Base-by-base conservation (phyloP, 495 filamentous ascomycete species). In the Podospora conica region DNA sequence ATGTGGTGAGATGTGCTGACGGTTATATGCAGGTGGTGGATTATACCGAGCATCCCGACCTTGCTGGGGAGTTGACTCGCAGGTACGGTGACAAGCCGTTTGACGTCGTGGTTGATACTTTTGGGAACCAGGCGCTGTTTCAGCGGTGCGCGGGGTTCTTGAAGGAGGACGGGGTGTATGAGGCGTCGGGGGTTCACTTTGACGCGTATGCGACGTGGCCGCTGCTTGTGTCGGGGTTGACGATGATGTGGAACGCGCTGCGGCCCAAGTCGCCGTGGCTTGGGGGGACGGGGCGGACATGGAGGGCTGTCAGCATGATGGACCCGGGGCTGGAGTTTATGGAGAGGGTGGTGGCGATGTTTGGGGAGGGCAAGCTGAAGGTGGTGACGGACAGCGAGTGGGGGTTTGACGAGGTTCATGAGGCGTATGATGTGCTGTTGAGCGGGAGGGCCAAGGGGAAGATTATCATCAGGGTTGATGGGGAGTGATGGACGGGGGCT, bases 91-190 rank as follows among this genome's bases (percentile, higher is more conserved):
- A 53, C n/a, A 57, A 68, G 18, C 65, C 66, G 6, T 78, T 81
- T 60, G 74, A 75, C 59, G 68, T 63, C 56, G 61, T 80, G 18
- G 68, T 80, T 59, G 79, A 80, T 65, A 33, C 66, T 18, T 68
- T 58, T 56, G 78, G 79, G 21, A 68, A 67, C 54, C 77, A 80
- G 61, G 64, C 66, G 20, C 25, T 80, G 21, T 80, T 74, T 59
- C 65, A 57, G 6, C 8, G 69, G 55, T 76, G 65, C 31, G 53
- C 75, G 3, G 27, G 55, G 8, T 79, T 69, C 63, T 75, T 81
- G 55, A 70, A 66, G 31, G 66, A 71, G 5, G 70, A 61, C n/a
- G 72, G 73, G 5, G 62, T 73, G 9, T 81, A 74, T 70, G 66
- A 68, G n/a, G 72, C 75, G 6, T 71, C 74, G 12, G 71, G 77